These are phyloP conservation scores for Whalleya microplaca DNA, from an alignment of 2,329 filamentous ascomycete species.

Conservation along the genomic window DNA sequence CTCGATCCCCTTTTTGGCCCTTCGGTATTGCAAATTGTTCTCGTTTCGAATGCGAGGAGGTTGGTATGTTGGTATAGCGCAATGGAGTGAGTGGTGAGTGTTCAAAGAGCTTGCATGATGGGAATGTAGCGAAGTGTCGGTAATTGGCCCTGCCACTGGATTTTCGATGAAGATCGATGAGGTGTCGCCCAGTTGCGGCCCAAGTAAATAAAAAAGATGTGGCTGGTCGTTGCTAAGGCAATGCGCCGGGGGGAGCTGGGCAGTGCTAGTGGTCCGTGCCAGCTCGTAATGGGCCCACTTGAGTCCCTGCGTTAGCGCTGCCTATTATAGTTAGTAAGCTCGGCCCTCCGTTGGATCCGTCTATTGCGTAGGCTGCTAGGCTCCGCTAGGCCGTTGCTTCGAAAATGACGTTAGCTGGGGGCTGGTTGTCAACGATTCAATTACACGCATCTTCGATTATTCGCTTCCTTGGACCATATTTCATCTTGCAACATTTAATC, in stretches of 20 bases:
- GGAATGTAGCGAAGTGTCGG: conserved; percentile 14
- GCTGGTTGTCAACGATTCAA: not conserved
- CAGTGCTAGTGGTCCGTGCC: conserved; percentile 1
- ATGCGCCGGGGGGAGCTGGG: conserved; percentile 23
- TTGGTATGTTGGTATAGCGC: conserved; percentile 20
- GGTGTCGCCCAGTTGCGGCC: conserved; percentile 10
- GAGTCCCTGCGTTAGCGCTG: not conserved
- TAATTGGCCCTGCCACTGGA: conserved; percentile 32
- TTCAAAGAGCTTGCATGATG: conserved; percentile 6
- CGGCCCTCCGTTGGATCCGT: too few species aligned
- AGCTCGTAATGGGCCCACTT: conserved; percentile 1
- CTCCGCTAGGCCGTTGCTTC: not conserved
- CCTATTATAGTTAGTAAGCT: too few species aligned
- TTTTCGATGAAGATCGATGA: conserved; percentile 29
- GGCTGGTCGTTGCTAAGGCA: conserved; percentile 36
- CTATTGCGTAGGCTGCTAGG: not conserved
- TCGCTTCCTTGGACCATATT: not conserved
- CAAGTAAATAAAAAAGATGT: conserved; percentile 39
- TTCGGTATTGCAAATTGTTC: conserved; percentile 25
- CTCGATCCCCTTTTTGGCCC: conserved; percentile 25
- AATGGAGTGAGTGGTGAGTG: conserved; percentile 21
- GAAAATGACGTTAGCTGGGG: not conserved
- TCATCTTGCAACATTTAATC: too few species aligned
- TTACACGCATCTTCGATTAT: not conserved
- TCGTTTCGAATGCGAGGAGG: conserved; percentile 24